Base-by-base conservation (phyloP, 306 rosid species). In the Malus sieversii region DNA sequence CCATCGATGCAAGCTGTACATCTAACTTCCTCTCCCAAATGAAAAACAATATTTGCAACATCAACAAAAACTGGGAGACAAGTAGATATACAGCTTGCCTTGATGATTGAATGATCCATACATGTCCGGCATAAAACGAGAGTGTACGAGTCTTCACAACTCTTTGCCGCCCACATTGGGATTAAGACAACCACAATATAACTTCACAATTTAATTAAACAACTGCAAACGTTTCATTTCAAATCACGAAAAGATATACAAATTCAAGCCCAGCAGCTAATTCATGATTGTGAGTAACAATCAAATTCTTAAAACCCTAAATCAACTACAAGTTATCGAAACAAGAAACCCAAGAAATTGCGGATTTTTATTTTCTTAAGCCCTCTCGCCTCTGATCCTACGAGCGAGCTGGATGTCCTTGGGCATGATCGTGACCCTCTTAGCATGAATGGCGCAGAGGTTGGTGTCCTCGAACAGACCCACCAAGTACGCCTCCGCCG, bases 391-490 rank as follows among this genome's bases (percentile, higher is more conserved):
- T 16, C 85, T 77, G 23, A 82, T 82, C 16, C 85, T 68, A 4
- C 85, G 72, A 12, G 85, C 85, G 2, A 82, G 55, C 55, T 48
- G 55, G 55, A 48, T 48, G 20, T 48, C 55, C 55, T 48, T 48
- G 55, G 55, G 55, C 55, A 48, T 48, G 55, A 48, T 48, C 6
- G 55, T 48, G 20, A 48, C 55, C 55, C 55, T 15, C 20, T 48
- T 48, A 2, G 55, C 55, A 48, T 48, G 55, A 48, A 48, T 48
- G 20, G 55, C 55, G 8, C 55, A 82, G 6, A 82, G 82, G 3
- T 82, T 82, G 6, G 82, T 82, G 13, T 82, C 85, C 67, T 78
- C 85, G 4, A 82, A 82, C 3, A 82, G 42, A 5, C 85, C 85
- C 3, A 82, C 85, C 10, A 82, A 57, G 48, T 82, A 78, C 4